Conservation (phyloP, 345 rosid species). For the Eucalyptus sideroxylon region DNA sequence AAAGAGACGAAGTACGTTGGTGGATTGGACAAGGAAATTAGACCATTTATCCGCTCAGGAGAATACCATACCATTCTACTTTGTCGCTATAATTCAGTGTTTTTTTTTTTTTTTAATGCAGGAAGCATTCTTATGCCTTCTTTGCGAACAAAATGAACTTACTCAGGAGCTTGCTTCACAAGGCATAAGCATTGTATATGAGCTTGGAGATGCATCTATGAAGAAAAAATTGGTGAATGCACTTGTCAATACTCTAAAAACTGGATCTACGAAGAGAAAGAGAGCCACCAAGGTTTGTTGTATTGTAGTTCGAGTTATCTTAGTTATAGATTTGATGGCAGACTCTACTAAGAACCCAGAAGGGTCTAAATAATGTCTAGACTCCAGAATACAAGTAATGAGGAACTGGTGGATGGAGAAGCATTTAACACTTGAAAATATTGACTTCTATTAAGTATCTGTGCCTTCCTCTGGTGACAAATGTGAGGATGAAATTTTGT, state of each 20-base stretch:
- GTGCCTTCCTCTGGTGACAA: neutral
- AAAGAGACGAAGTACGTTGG: neutral
- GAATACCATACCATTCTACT: too few species aligned
- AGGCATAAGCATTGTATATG: too few species aligned
- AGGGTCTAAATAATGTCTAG: neutral
- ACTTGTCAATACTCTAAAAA: neutral
- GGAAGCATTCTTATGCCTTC: accelerated
- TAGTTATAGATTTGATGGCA: neutral
- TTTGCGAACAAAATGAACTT: too few species aligned
- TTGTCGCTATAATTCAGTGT: too few species aligned
- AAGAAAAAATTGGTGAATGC: too few species aligned
- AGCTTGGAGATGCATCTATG: too few species aligned
- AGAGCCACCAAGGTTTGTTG: conserved; percentile 70
- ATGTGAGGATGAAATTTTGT: neutral
- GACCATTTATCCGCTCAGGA: neutral
- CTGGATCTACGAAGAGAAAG: conserved; percentile 92
- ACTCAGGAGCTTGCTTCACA: too few species aligned
- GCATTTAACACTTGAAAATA: neutral
- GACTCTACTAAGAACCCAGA: neutral
- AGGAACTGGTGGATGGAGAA: neutral
- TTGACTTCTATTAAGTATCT: neutral
- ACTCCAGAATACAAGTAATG: neutral
- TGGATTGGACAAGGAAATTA: neutral
- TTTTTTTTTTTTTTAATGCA: too few species aligned
- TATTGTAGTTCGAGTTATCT: neutral